phyloP scores from a whole-genome alignment of 768 basidiomycete genomes.

The Dentipellis sp. region DNA sequence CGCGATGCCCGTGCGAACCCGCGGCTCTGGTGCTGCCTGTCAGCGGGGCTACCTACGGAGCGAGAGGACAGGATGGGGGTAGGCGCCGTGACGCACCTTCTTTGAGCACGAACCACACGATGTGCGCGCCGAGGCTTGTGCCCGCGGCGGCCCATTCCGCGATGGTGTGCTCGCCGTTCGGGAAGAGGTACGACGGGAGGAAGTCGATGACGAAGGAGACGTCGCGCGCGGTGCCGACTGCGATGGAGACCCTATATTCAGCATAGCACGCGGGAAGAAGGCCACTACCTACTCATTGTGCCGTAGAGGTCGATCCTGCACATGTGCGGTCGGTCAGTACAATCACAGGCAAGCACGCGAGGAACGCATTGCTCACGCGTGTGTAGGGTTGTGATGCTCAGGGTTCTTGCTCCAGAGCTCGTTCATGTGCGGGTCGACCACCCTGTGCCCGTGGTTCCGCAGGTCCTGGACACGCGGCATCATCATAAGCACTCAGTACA shows the following conservation, averaged over 20 bases:
- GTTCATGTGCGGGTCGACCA: constrained; percentile 30
- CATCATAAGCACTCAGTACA: background rate
- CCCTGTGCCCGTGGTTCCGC: constrained; percentile 40
- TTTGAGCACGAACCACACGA: constrained; percentile 61
- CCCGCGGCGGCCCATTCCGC: constrained; percentile 67
- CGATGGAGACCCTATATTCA: background rate
- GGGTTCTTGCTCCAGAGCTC: constrained; percentile 26
- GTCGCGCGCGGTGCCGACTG: constrained; percentile 63
- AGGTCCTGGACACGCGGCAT: constrained; percentile 31
- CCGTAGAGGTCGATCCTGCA: constrained; percentile 39
- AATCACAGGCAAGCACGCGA: too few species aligned
- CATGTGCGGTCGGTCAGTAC: too few species aligned
- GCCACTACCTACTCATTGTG: constrained; percentile 27
- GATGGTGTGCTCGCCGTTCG: constrained; percentile 49
- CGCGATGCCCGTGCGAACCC: constrained; percentile 33
- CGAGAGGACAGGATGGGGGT: background rate
- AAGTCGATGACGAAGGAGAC: constrained; percentile 78
- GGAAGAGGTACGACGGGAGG: constrained; percentile 66
- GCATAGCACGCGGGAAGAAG: background rate
- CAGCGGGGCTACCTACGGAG: background rate
- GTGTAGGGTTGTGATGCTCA: constrained; percentile 28
- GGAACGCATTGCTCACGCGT: constrained; percentile 26
- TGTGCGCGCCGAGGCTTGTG: constrained; percentile 77
- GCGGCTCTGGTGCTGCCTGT: constrained; percentile 24
- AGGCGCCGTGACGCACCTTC: constrained; percentile 37